Percentiles rank a stretch among this genome's conserved stretches.
phyloP scores from a whole-genome alignment of 805 yeast genomes.

The Saccharomycopsis fodiens region DNA sequence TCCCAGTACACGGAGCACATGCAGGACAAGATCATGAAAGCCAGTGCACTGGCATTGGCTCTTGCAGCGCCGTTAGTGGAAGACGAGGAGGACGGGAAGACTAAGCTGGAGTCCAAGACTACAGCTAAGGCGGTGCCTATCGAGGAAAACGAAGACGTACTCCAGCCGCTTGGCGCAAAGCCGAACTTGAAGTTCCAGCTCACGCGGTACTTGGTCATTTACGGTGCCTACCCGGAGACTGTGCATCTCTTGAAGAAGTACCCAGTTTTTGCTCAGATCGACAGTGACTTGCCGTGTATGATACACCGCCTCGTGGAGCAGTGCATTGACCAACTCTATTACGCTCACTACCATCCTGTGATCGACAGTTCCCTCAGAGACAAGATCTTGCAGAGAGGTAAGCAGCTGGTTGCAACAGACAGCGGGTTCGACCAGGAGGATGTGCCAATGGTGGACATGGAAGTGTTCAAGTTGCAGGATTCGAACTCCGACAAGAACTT shows the following conservation, averaged over 20 bases:
- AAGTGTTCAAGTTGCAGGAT: slow-evolving; percentile 29
- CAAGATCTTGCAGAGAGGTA: slow-evolving; percentile 24
- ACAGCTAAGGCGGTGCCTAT: slow-evolving; percentile 15
- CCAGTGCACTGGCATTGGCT: slow-evolving; percentile 74
- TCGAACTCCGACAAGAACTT: slow-evolving; percentile 20
- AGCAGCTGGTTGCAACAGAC: slow-evolving; percentile 25
- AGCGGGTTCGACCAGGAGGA: slow-evolving; percentile 28
- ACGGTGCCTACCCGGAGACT: slow-evolving; percentile 58
- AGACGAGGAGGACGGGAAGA: slow-evolving; percentile 40
- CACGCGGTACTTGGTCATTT: slow-evolving; percentile 44
- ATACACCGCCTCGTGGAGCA: slow-evolving; percentile 43
- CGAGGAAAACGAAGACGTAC: slow-evolving; percentile 9
- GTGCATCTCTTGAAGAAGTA: slow-evolving; percentile 48
- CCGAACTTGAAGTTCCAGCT: slow-evolving; percentile 36
- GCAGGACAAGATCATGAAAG: slow-evolving; percentile 49
- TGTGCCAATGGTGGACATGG: slow-evolving; percentile 20
- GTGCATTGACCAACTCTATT: slow-evolving; percentile 42
- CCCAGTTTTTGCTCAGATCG: slow-evolving; percentile 54
- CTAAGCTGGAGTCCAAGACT: slow-evolving; percentile 11
- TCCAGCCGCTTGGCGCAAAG: slow-evolving; percentile 24
- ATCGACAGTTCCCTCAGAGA: slow-evolving; percentile 9
- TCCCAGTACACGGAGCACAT: slow-evolving; percentile 37
- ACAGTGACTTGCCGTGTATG: slow-evolving; percentile 39
- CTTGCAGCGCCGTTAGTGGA: slow-evolving; percentile 79
- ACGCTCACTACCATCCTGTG: slow-evolving; percentile 24